phyloP scores from a whole-genome alignment of 192 early-diverging fungal species.

The Backusella australiensis region DNA sequence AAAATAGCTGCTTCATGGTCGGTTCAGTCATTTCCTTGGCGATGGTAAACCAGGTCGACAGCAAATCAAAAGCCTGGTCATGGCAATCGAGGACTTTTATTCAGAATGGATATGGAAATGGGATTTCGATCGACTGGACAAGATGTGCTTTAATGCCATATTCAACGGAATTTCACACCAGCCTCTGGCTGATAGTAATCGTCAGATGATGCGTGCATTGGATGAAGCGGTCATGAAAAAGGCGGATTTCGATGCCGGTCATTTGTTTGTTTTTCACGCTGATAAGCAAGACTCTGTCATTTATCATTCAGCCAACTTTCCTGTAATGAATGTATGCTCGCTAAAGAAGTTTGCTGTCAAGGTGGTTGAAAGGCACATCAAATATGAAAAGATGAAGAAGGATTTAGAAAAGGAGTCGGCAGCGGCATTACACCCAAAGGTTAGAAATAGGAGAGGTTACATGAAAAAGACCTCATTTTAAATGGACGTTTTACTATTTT shows the following conservation, averaged over 20 bases:
- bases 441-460: conserved; percentile 3
- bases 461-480: not conserved
- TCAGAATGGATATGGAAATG: conserved; percentile 56
- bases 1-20: conserved; percentile 41
- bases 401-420: not conserved
- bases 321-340: conserved; percentile 20
- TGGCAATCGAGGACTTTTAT: conserved; percentile 56
- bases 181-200: conserved; percentile 16
- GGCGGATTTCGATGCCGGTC: not conserved
- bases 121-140: conserved; percentile 51
- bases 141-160: conserved; percentile 31
- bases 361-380: conserved; percentile 3
- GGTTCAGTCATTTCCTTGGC: conserved; percentile 27
- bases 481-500: not conserved
- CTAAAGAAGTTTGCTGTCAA: conserved; percentile 29
- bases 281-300: conserved; percentile 15
- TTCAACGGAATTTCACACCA: conserved; percentile 34
- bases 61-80: conserved; percentile 19
- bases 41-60: conserved; percentile 30
- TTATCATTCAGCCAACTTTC: conserved; percentile 22
- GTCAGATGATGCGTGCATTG: conserved; percentile 25
- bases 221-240: conserved; percentile 7
- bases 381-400: conserved; percentile 4
- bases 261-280: conserved; percentile 26
- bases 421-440: conserved; percentile 8